A percentile compares a stretch with the other conserved stretches of the same genome.
These are phyloP conservation scores for Magnolia sinica DNA, from an alignment of 164 flowering plant genomes.

Conservation along the genomic window DNA sequence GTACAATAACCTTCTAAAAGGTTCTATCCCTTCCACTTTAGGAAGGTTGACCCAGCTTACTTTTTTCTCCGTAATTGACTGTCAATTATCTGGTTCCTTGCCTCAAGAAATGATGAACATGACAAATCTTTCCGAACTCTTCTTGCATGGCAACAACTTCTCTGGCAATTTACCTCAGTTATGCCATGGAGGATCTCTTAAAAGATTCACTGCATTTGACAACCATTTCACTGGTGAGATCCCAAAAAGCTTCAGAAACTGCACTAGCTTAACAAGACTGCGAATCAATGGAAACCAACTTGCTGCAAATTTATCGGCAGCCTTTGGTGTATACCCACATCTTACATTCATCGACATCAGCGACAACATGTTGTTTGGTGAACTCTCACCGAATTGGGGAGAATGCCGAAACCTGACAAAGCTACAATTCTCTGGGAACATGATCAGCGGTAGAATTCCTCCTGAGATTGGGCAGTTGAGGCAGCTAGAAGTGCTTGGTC, in stretches of 20 bases:
- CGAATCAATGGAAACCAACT: slow-evolving; percentile 19
- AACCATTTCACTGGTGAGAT: slow-evolving; percentile 21
- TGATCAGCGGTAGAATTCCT: slow-evolving; percentile 1
- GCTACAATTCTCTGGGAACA: slow-evolving; percentile 1
- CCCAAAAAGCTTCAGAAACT: slow-evolving; percentile 21
- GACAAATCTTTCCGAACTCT: slow-evolving; percentile 6
- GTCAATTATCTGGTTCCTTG: slow-evolving; percentile 22
- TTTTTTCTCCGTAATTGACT: background rate
- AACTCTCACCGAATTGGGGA: slow-evolving; percentile 5
- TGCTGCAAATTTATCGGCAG: slow-evolving; percentile 18
- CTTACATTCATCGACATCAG: background rate
- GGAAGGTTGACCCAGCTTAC: slow-evolving; percentile 16
- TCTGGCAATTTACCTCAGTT: slow-evolving; percentile 24
- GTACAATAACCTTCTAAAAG: slow-evolving; percentile 26
- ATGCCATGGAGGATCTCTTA: slow-evolving; percentile 17
- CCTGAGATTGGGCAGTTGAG: background rate
- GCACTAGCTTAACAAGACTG: slow-evolving; percentile 19
- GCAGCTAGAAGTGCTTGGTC: background rate
- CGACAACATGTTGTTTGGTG: slow-evolving; percentile 3
- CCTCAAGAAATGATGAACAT: slow-evolving; percentile 25
- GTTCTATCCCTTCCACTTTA: slow-evolving; percentile 20
- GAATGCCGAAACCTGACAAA: background rate
- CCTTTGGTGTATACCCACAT: slow-evolving; percentile 19
- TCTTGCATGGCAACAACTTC: slow-evolving; percentile 21
- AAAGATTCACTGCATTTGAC: slow-evolving; percentile 14